phyloP scores from a whole-genome alignment of 306 rosid genomes.

The Dalbergia oliveri region DNA sequence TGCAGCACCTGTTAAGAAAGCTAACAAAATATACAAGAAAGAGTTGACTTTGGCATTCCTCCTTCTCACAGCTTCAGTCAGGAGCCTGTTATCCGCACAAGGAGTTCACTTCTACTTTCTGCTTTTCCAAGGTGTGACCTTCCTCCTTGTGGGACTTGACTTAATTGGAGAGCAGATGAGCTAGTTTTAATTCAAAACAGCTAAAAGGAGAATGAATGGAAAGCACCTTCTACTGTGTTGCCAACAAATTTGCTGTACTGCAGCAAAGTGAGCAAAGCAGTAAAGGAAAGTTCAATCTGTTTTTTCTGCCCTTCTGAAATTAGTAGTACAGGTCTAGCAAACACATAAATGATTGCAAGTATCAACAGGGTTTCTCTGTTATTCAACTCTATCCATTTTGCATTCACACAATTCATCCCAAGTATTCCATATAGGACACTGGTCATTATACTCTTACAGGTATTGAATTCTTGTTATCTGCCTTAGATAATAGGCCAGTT shows the following conservation, averaged over 20 bases:
- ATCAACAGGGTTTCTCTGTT: constrained; percentile 47
- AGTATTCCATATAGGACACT: constrained; percentile 50
- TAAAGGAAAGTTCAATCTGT: constrained; percentile 26
- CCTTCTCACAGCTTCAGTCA: constrained; percentile 82
- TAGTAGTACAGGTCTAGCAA: constrained; percentile 47
- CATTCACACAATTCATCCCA: constrained; percentile 41
- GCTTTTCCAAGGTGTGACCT: constrained; percentile 92
- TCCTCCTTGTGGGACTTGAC: constrained; percentile 97
- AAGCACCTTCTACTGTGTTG: constrained; percentile 25
- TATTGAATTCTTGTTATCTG: constrained; percentile 54
- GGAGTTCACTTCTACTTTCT: constrained; percentile 97
- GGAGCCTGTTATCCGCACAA: constrained; percentile 91
- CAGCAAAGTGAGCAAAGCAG: constrained; percentile 44
- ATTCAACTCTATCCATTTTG: constrained; percentile 43
- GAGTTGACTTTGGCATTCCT: constrained; percentile 91
- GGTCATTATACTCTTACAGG: constrained; percentile 59
- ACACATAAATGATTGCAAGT: constrained; percentile 33
- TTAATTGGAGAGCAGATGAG: constrained; percentile 95
- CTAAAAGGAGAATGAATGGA: constrained; percentile 26
- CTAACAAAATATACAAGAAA: constrained; percentile 80
- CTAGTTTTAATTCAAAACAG: constrained; percentile 51
- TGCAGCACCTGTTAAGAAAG: constrained; percentile 59
- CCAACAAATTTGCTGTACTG: constrained; percentile 33
- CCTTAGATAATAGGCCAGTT: constrained; percentile 41
- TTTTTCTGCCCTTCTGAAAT: constrained; percentile 32